Evolutionary conservation across 2,329 filamentous ascomycete genomes (phyloP), one percentile per base, ranked within the genome.

Genomic region (Clarireedia paspali): DNA sequence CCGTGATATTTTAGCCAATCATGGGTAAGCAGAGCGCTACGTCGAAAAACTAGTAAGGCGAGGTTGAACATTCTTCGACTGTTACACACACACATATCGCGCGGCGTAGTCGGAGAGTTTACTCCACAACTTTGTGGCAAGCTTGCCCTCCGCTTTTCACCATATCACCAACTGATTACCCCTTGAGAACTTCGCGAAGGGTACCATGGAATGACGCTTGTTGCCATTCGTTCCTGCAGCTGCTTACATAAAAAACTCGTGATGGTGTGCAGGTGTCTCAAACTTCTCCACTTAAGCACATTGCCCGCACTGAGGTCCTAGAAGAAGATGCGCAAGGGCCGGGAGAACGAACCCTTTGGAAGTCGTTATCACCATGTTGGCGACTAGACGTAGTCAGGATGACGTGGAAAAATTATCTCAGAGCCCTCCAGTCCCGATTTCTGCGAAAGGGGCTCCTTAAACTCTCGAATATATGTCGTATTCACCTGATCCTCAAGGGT

Each of bases 221-320:
- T 34, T 12, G 15, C 30, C 9, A 17, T 49, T 54, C 14, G 45
- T 49, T 42, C 52, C 52, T 49, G 52, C 52, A 53, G 50, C 23
- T 17, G 20, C 23, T 26, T 26, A 47, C 26, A 40, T 24, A 6
- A 46, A 46, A 42, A 42, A 10, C 20, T 46, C 17, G 40, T 53
- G 50, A 47, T 23, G 50, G 50, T 53, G 42, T 53, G 50, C 34
- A 49, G 24, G 20, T 49, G 45, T 49, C 52, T 54, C 46, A 55
- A 42, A 20, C 17, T n/a, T 53, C 45, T 7, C 45, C 52, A 54
- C 45, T 47, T 26, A n/a, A 34, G 27, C 34, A 44, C 26, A 24
- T 24, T 42, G 24, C 39, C 15, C 17, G 15, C n/a, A n/a, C 9
- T 42, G 39, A 42, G 5, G 39, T 2, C 17, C 20, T 20, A 20